Evolutionary conservation across 2,329 filamentous ascomycete genomes (phyloP), one percentile per base, ranked within the genome.

Genomic region (Lachnum nothofagi): DNA sequence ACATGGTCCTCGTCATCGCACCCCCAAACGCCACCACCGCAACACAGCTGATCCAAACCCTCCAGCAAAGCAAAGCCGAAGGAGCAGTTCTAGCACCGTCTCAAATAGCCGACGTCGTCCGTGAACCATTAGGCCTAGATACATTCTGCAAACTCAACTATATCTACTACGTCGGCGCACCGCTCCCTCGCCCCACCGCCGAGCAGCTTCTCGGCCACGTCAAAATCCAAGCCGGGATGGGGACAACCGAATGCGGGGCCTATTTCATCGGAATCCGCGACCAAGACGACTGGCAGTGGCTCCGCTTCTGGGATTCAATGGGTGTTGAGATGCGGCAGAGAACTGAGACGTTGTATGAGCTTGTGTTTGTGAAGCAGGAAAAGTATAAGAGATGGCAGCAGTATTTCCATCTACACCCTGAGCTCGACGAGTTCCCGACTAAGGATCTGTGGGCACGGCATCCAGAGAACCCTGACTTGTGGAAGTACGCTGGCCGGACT

Each of bases 281-380:
- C n/a, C 10, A 31, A 9, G 23, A 31, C 3, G 42, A 50, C 33
- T 50, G 47, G 47, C 5, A 46, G 4, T 44, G 46, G 17, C 42
- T 24, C 47, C 17, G 20, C 3, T 50, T 50, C 20, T 42, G 43
- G n/a, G 29, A 16, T 23, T 5, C 6, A 12, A 33, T 29, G 16
- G 40, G 46, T 8, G 17, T 42, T 5, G 25, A 12, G 12, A 41
- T 49, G 34, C 9, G 19, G 2, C 29, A 3, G 10, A 19, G 24
- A 20, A 34, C 42, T 19, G 20, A 44, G 0, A 17, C n/a, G 3
- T 23, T 44, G n/a, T 44, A 14, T 14, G 42, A 44, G 42, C 27
- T 44, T 16, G n/a, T 44, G 2, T 34, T 44, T 9, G 14, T 24
- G 19, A 14, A 20, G 6, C 19, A 34, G 5, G 8, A 4, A 16